Evolutionary conservation across 495 filamentous ascomycete species (phyloP), one percentile per base, ranked within the genome.

Genomic region (Corynascus novoguineensis): DNA sequence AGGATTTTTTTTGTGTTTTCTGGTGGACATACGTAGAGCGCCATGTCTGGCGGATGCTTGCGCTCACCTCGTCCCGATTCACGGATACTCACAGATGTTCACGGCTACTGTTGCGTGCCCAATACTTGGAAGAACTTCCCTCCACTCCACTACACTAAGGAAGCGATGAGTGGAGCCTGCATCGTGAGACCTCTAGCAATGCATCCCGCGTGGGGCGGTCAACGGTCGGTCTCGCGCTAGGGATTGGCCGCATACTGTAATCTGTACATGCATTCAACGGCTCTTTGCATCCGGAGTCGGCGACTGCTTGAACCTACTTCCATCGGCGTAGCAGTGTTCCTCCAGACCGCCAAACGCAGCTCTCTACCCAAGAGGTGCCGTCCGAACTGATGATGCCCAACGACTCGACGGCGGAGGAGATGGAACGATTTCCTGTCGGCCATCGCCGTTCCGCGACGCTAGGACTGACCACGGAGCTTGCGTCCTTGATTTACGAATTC

Each of bases 321-420:
- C 12, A 2, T 12, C 15, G 31, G 31, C 4, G 41, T 21, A 17
- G n/a, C 22, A 24, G 0, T 21, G 24, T 14, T n/a, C 24, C 34
- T 49, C 19, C 31, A 41, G 53, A 55, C 53, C 53, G 53, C 53
- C 10, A 31, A 25, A 48, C 31, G 24, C 53, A 38, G 53, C 44
- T 32, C 25, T 40, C n/a, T n/a, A n/a, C n/a, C n/a, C 1, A 40
- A 31, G 28, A 31, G 40, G 28, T 25, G 29, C 21, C 29, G 24
- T 48, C 34, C 22, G 41, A 34, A 25, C 40, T 55, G 42, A 29
- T 55, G 42, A 29, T 55, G 53, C 53, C 53, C 45, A 42, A 41
- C 53, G 25, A 17, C 44, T 37, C 14, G 11, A 15, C 2, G 8
- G n/a, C 15, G 31, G 21, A 29, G 10, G n/a, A n/a, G 21, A 42